phyloP scores from a whole-genome alignment of 106 monocot species.

The Allium fistulosum region DNA sequence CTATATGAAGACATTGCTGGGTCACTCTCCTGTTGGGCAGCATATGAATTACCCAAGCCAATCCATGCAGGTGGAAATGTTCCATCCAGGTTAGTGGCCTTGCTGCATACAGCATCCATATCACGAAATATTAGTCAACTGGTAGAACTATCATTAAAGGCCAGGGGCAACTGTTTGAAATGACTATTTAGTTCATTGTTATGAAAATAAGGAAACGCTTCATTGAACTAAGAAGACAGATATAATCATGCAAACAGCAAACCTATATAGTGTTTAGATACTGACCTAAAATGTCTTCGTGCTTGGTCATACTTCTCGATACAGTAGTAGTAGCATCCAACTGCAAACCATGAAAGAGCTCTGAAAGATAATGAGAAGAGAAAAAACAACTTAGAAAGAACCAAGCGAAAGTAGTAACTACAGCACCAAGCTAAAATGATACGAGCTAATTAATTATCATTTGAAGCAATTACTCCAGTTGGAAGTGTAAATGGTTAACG shows the following conservation, averaged over 20 bases:
- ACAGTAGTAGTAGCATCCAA: conserved; percentile 96
- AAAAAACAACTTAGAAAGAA: not conserved
- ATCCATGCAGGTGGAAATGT: conserved; percentile 96
- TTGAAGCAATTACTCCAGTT: not conserved
- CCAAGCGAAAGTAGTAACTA: not conserved
- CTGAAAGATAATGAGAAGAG: conserved; percentile 24
- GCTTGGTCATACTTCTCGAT: conserved; percentile 96
- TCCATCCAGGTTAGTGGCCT: conserved; percentile 80
- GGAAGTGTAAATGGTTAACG: not conserved
- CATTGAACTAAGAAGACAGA: not conserved
- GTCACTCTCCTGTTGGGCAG: conserved; percentile 83
- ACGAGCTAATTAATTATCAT: not conserved
- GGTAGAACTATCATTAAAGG: too few species aligned
- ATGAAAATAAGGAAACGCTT: not conserved
- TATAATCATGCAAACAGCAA: too few species aligned
- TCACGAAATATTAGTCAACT: too few species aligned
- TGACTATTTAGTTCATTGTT: too few species aligned
- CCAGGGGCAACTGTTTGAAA: too few species aligned
- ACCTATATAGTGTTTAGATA: too few species aligned
- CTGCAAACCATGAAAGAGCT: conserved; percentile 94
- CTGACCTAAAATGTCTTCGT: conserved; percentile 84
- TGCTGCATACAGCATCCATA: conserved; percentile 34
- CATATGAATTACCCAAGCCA: conserved; percentile 77
- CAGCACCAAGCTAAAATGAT: not conserved
- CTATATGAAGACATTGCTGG: conserved; percentile 92